Evolutionary conservation across 495 filamentous ascomycete genomes (phyloP), one percentile per base, ranked within the genome.

Genomic region (Daldinia decipiens): DNA sequence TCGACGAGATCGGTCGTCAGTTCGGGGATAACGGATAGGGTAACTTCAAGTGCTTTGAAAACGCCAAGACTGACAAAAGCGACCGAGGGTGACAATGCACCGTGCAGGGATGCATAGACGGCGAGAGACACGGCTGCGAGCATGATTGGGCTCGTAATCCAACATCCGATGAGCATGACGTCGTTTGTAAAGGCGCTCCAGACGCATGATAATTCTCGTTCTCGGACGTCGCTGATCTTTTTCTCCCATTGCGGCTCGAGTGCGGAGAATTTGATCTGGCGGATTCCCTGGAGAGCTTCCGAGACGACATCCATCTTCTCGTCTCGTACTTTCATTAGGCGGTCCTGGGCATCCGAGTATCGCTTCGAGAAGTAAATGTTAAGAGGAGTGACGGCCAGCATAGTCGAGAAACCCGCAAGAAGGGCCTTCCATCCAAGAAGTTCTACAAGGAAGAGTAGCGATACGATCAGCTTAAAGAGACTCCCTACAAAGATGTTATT

Each of bases 211-310:
- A 97, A 85, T 72, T 97, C 93, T 27, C 83, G 83, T 12, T 87
- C 84, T 71, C 93, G 85, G 26, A 87, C 86, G 6, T 82, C 81
- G n/a, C 80, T 75, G 59, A 97, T 93, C 60, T 88, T 89, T n/a
- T 84, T 79, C 77, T 94, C 86, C 93, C 93, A 97, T 66, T 91
- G 87, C 15, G 81, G 77, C 74, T 97, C 93, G n/a, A 93, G 77
- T 9, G 92, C 93, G 0, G 91, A 92, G 70, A 97, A 94, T 71
- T 97, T 97, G 76, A 97, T 92, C 74, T 96, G 93, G 5, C 93
- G 86, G 60, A 97, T 95, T 38, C 90, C 93, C 68, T 92, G 89
- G 0, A 97, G 79, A 1, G 91, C 92, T 76, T 97, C 93, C 0
- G 91, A 92, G 12, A 97, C 85, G 1, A 94, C 84, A 0, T 85